A percentile compares a stretch with the other conserved stretches of the same genome.
Evolutionary conservation across 495 filamentous ascomycete genomes (phyloP).

Genomic region (Trichoderma parareesei): DNA sequence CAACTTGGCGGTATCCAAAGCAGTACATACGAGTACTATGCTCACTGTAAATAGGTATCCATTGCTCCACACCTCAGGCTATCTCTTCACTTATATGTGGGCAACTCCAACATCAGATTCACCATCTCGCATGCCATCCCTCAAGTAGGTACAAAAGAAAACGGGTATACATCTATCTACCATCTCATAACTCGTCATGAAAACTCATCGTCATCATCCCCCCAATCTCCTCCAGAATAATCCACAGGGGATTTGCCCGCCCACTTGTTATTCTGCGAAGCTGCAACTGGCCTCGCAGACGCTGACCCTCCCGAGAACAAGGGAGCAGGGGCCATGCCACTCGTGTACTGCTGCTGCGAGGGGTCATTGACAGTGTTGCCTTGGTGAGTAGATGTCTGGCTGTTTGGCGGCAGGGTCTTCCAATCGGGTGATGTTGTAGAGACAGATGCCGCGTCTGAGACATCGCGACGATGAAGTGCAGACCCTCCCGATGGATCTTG

Average conservation of each 20-base stretch:
- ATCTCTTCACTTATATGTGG: too few relatives aligned
- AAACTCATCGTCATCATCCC: constrained; percentile 8
- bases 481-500: too few relatives aligned
- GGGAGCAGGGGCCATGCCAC: constrained; percentile 1
- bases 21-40: too few relatives aligned
- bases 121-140: not conserved
- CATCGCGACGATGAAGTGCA: too few relatives aligned
- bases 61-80: too few relatives aligned
- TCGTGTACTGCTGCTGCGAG: not conserved
- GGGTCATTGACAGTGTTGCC: not conserved
- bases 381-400: not conserved
- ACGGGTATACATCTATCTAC: not conserved
- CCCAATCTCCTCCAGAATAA: not conserved
- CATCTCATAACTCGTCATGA: not conserved
- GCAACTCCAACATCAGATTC: too few relatives aligned
- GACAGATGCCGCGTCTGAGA: too few relatives aligned
- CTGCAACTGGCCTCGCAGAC: not conserved
- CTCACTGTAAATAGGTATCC: too few relatives aligned
- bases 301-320: not conserved
- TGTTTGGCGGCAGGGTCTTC: not conserved
- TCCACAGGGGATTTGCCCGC: not conserved
- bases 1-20: too few relatives aligned
- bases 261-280: not conserved
- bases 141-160: not conserved
- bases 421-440: too few relatives aligned